Base-by-base conservation (phyloP, 441 rosid species). In the Sinapis alba region DNA sequence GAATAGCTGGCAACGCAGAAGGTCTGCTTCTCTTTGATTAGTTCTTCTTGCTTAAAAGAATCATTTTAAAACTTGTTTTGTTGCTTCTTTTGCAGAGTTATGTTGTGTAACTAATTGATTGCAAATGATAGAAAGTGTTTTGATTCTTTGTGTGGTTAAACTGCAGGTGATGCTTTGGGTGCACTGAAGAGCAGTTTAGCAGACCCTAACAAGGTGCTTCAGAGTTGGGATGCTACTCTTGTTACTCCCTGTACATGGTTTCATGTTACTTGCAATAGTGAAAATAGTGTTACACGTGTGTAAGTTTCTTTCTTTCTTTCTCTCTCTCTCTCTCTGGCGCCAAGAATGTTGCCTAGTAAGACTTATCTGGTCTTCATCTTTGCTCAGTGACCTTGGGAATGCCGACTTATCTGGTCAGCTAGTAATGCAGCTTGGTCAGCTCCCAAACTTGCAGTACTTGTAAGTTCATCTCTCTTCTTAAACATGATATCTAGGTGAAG, bases 381-480 rank as follows among this genome's bases (percentile, higher is more conserved):
- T 43, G 13, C 19, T 76, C 76, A 94, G 99, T 67, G 99, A 94
- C 78, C 99, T 94, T 72, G 97, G 97, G 79, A 90, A 90, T 83
- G 99, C 99, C 5, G 79, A 89, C 82, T 66, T 94, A 34, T 86
- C 99, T 57, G 99, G 99, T 75, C 86, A 78, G 80, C 86, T 94
- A 58, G 97, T 92, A 72, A 62, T 90, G 58, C 97, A 88, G 79
- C 97, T 94, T 54, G 99, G 99, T 5, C 84, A 61, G 73, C 95
- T 94, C 58, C n/a, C 83, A 34, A 88, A 84, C 84, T 87, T 94
- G 81, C 97, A 94, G 74, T 92, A 94, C 84, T 81, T 94, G 98
- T 94, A 82, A 86, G 97, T 50, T 81, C 57, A 26, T 65, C 28
- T 38, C 26, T 36, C 71, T 62, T 65, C 26, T 36, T 58, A 58